Evolutionary conservation across 306 rosid species (phyloP).

Genomic region (Oxytropis ochrocephala): DNA sequence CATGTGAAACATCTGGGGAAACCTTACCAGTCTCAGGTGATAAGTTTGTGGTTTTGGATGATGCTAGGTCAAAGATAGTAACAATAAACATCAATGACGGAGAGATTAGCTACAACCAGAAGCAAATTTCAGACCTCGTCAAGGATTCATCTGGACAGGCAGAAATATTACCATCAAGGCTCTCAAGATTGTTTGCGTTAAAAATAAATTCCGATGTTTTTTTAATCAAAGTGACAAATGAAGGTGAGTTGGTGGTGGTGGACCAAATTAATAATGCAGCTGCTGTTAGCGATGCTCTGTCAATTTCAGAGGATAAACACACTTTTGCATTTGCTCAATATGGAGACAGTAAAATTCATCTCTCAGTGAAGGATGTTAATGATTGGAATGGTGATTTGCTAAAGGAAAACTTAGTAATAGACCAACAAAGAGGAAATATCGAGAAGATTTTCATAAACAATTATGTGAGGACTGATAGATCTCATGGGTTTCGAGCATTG

Average conservation of each 20-base stretch:
- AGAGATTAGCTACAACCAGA: conserved; percentile 46
- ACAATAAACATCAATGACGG: conserved; percentile 53
- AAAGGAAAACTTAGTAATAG: conserved; percentile 64
- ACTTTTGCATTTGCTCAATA: conserved; percentile 73
- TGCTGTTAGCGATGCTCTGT: conserved; percentile 63
- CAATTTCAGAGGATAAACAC: conserved; percentile 62
- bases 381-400: conserved; percentile 65
- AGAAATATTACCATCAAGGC: conserved; percentile 57
- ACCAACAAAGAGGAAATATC: conserved; percentile 62
- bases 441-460: conserved; percentile 72
- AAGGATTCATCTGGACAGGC: conserved; percentile 51
- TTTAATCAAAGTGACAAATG: conserved; percentile 52
- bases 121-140: conserved; percentile 45
- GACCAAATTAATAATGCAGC: conserved; percentile 53
- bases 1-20: conserved; percentile 65
- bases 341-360: conserved; percentile 51
- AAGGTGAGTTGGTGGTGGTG: conserved; percentile 61
- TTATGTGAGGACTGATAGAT: conserved; percentile 81
- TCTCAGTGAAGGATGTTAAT: conserved; percentile 52
- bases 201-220: conserved; percentile 35
- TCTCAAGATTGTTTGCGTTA: conserved; percentile 65
- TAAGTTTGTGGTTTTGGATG: conserved; percentile 62
- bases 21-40: conserved; percentile 56
- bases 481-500: conserved; percentile 88
- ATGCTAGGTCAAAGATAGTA: conserved; percentile 53